Evolutionary conservation across 2,329 filamentous ascomycete genomes (phyloP), one percentile per base, ranked within the genome.

Genomic region (Penicillium sp.): DNA sequence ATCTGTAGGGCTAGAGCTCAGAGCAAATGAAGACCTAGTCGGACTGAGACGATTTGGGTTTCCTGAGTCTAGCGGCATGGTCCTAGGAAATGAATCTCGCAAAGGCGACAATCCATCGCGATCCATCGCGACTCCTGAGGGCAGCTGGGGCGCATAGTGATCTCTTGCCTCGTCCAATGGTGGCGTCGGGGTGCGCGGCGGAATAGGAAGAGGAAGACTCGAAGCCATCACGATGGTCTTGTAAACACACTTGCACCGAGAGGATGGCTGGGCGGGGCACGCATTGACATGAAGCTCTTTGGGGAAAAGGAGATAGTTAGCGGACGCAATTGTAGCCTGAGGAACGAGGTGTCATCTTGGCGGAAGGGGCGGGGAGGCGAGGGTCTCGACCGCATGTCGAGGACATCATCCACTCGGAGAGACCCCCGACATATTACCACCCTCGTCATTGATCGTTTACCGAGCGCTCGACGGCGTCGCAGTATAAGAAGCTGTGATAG

Each of bases 101-200:
- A 79, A 72, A 36, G 82, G 82, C 40, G 82, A 83, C 54, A 85
- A 71, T 13, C 78, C 65, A 60, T 79, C 77, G 16, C 76, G 74
- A 68, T 83, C 77, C 60, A 75, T 77, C n/a, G 68, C 60, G 36
- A 75, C 66, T 63, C 66, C 52, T 66, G 67, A 63, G 59, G 60
- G 59, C 60, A 59, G 55, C 58, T 57, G 58, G 44, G 60, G 57
- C 19, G 63, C 66, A 61, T 70, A 58, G 46, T 64, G 60, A 40
- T 61, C 64, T 24, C 65, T 56, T 62, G 73, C 68, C 65, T 82
- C 78, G 64, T 85, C 82, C 69, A 83, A 81, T 63, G 86, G 86
- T 65, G 87, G 87, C 66, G 87, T 87, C 13, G 86, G 86, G 35
- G 87, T 88, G 66, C 85, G 81, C 56, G 87, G 86, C 60, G 85